Conservation (phyloP, 805 yeast genomes). For the Dipodascus albidus region DNA sequence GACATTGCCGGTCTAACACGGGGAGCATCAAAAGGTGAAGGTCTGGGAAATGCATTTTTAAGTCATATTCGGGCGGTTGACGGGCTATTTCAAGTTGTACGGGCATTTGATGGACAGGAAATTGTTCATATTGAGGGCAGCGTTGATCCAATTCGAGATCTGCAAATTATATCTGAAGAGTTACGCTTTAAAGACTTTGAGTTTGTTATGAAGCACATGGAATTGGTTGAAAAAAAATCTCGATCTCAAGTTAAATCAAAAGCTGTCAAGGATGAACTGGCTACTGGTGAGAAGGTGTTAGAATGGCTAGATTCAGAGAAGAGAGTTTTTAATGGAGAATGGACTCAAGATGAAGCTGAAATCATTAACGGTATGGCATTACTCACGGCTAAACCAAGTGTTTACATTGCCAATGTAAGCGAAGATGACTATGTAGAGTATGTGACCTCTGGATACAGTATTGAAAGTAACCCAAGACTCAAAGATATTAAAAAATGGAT, state of each 20-base stretch:
- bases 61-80: slow-evolving; percentile 61
- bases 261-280: slow-evolving; percentile 32
- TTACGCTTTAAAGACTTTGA: slow-evolving; percentile 57
- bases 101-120: slow-evolving; percentile 53
- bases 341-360: slow-evolving; percentile 56
- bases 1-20: slow-evolving; percentile 64
- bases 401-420: slow-evolving; percentile 62
- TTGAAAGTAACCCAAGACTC: slow-evolving; percentile 35
- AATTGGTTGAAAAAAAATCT: slow-evolving; percentile 36
- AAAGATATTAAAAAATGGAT: slow-evolving; percentile 54
- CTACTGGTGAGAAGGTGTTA: slow-evolving; percentile 27
- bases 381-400: slow-evolving; percentile 82
- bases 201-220: slow-evolving; percentile 45
- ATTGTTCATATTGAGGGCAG: slow-evolving; percentile 55
- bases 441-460: slow-evolving; percentile 22
- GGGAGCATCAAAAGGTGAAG: slow-evolving; percentile 55
- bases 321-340: slow-evolving; percentile 45
- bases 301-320: slow-evolving; percentile 50
- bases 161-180: slow-evolving; percentile 54
- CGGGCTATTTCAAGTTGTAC: slow-evolving; percentile 57
- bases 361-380: slow-evolving; percentile 61
- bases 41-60: slow-evolving; percentile 63
- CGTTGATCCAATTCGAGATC: slow-evolving; percentile 54
- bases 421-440: slow-evolving; percentile 45
- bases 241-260: slow-evolving; percentile 35